These are phyloP conservation scores for Leccinum solheimii DNA, from an alignment of 1,284 basidiomycete genomes.

Conservation along the genomic window DNA sequence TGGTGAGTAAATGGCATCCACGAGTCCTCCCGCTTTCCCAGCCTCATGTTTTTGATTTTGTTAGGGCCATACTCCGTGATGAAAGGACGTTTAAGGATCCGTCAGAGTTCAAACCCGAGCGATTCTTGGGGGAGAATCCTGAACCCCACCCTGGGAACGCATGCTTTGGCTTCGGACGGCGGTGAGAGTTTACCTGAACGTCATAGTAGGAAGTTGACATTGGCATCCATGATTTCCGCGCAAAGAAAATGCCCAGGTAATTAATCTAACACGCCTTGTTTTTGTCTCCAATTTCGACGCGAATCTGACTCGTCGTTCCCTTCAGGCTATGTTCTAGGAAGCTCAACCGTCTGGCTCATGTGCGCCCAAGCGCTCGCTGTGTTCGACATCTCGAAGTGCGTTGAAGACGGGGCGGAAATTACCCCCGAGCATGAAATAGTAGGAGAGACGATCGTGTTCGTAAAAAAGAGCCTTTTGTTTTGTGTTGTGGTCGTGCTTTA, in stretches of 20 bases:
- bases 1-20: slow-evolving; percentile 9
- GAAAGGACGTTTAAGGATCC: slow-evolving; percentile 13
- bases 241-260: slow-evolving; percentile 20
- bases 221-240: not conserved
- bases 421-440: slow-evolving; percentile 19
- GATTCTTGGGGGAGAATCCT: slow-evolving; percentile 29
- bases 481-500: not conserved
- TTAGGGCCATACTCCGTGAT: slow-evolving; percentile 19
- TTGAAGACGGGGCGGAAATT: slow-evolving; percentile 20
- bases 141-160: slow-evolving; percentile 51
- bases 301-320: not conserved
- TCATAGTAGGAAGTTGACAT: not conserved
- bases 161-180: slow-evolving; percentile 56
- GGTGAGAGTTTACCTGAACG: slow-evolving; percentile 36
- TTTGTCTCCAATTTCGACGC: not conserved
- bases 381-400: slow-evolving; percentile 20
- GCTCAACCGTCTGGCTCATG: slow-evolving; percentile 19
- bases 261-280: not conserved
- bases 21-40: not conserved
- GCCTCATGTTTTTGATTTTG: not conserved
- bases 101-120: slow-evolving; percentile 21
- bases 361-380: slow-evolving; percentile 16
- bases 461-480: no score
- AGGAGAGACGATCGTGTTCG: slow-evolving; percentile 19
- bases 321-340: slow-evolving; percentile 21